Base-by-base conservation (phyloP, 108 stramenopile species). In the Mediolabrus comicus region DNA sequence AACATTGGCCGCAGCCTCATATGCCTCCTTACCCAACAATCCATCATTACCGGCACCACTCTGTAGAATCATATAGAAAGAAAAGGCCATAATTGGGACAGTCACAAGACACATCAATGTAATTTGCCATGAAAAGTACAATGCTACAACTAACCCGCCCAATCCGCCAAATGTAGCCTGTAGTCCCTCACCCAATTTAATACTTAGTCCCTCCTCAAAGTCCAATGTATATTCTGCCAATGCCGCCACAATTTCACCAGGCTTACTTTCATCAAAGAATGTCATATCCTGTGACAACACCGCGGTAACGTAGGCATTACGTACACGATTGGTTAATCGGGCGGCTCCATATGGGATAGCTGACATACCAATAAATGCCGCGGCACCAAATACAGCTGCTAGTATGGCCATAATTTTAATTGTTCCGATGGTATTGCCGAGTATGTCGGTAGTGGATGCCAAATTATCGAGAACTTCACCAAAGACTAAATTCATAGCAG, bases 1-100 rank as follows among this genome's bases (percentile, higher is more conserved):
- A 51, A 74, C 46, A 29, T 74, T 74, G 73, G 73, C 66, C 32
- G 73, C 73, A 6, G 67, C 57, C 63, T 74, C 73, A 33, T 74
- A 74, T n/a, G 73, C 73, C 17, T 74, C 73, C 38, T 74, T 74
- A 1, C 73, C 73, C 25, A 64, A 32, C 2, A 74, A 17, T 11
- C 73, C 73, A 17, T 74, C 73, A 43, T 67, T 69, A 52, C 66
- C 59, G 13, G 58, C 66, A 49, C 67, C 66, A 22, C 53, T 65
- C 39, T 67, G 66, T 5, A 68, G 59, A 14, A 74, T 60, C 16
- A 74, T 58, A 36, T 69, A 69, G 38, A 69, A 61, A 5, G 73
- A 68, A 27, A 68, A 35, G 11, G 73, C 73, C 46, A 68, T 17
- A 26, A 74, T 39, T 0, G 67, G 67, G 10, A 68, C 53, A 13